Conservation (phyloP, 495 filamentous ascomycete species). For the Talaromyces adpressus region DNA sequence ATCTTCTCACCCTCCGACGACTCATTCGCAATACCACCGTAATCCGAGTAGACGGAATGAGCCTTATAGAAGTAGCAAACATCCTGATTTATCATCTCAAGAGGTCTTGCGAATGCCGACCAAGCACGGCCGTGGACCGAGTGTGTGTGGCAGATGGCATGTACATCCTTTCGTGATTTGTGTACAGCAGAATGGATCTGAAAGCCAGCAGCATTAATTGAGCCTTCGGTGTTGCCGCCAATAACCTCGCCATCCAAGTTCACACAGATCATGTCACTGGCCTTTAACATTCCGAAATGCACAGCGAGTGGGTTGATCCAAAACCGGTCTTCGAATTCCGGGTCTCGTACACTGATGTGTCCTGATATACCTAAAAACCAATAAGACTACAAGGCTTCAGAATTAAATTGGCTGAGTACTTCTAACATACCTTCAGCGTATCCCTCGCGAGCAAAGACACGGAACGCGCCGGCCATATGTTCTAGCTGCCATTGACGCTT, state of each 20-base stretch:
- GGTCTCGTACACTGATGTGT: conserved; percentile 27
- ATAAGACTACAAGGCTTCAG: not conserved
- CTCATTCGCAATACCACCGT: conserved; percentile 49
- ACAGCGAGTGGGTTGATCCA: conserved; percentile 26
- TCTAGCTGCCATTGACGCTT: conserved; percentile 42
- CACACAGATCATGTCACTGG: conserved; percentile 25
- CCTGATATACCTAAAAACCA: conserved; percentile 14
- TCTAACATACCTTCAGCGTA: conserved; percentile 25
- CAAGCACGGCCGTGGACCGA: conserved; percentile 22
- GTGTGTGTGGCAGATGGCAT: conserved; percentile 28
- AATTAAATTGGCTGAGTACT: no score
- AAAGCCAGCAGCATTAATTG: conserved; percentile 51
- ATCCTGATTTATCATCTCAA: conserved; percentile 37
- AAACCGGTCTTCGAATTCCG: conserved; percentile 18
- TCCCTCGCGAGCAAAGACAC: conserved; percentile 22
- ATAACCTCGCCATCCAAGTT: conserved; percentile 20
- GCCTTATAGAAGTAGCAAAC: conserved; percentile 43
- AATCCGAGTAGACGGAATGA: conserved; percentile 44
- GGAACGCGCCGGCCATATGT: conserved; percentile 39
- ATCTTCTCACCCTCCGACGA: conserved; percentile 44
- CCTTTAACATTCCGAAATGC: conserved; percentile 27
- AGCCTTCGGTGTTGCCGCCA: conserved; percentile 30
- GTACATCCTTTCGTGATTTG: conserved; percentile 20
- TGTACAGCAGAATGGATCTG: conserved; percentile 42
- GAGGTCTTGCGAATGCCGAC: conserved; percentile 17